Evolutionary conservation across 2,329 filamentous ascomycete genomes (phyloP).

Genomic region (Knufia fluminis): DNA sequence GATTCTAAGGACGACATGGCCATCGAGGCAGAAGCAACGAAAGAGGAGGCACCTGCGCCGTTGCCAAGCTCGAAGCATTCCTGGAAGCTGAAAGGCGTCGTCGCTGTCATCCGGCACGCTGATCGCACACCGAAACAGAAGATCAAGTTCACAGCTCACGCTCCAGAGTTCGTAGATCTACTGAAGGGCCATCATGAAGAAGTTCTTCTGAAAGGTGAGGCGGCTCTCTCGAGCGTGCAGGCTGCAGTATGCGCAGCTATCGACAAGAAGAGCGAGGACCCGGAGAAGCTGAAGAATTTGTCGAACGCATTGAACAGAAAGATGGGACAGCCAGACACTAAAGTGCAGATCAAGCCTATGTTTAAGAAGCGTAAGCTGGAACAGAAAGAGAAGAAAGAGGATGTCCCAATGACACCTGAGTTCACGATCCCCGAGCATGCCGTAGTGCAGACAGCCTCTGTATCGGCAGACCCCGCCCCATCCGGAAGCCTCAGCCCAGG

Average conservation of each 20-base stretch:
- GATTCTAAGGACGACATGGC: constrained; percentile 6
- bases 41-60: constrained; percentile 33
- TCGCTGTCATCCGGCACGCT: constrained; percentile 90
- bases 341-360: constrained; percentile 99
- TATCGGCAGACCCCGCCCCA: neutral
- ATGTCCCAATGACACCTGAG: neutral
- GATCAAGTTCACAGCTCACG: constrained; percentile 98
- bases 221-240: constrained; percentile 78
- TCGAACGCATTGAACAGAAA: constrained; percentile 87
- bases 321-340: constrained; percentile 86
- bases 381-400: constrained; percentile 30
- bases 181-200: constrained; percentile 94
- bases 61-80: constrained; percentile 74
- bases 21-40: constrained; percentile 22
- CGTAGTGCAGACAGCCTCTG: neutral
- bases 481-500: neutral
- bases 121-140: constrained; percentile 98
- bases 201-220: constrained; percentile 84
- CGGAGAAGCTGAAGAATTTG: constrained; percentile 72
- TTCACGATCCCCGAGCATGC: neutral
- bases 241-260: constrained; percentile 77
- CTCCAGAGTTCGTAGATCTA: constrained; percentile 87
- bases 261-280: constrained; percentile 71
- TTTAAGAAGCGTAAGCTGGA: constrained; percentile 79
- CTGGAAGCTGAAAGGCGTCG: constrained; percentile 97